Evolutionary conservation across 495 filamentous ascomycete species (phyloP).

Genomic region (Pyronema domesticum): DNA sequence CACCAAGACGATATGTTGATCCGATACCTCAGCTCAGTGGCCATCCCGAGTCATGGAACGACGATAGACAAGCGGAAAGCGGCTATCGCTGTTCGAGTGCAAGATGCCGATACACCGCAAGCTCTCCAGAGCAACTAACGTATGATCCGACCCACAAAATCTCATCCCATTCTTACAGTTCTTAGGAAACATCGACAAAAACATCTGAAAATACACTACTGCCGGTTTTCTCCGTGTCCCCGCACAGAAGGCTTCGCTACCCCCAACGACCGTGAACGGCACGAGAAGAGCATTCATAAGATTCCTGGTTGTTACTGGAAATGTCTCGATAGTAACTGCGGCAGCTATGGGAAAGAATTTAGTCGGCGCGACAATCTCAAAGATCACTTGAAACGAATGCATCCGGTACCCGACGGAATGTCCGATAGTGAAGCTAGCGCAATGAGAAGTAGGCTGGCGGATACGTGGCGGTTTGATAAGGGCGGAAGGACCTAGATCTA

Average conservation of each 20-base stretch:
- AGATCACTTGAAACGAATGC: slow-evolving; percentile 24
- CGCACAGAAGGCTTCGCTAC: slow-evolving; percentile 24
- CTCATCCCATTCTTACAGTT: not conserved
- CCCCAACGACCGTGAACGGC: slow-evolving; percentile 23
- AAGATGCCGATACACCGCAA: slow-evolving; percentile 1
- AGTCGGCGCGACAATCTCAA: slow-evolving; percentile 24
- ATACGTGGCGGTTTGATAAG: slow-evolving; percentile 12
- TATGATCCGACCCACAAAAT: not conserved
- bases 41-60: not conserved
- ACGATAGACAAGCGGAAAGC: not conserved
- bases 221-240: slow-evolving; percentile 15
- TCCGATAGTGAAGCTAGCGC: slow-evolving; percentile 22
- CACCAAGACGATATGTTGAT: not conserved
- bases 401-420: slow-evolving; percentile 20
- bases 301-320: slow-evolving; percentile 25
- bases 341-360: slow-evolving; percentile 24
- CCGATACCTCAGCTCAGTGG: not conserved
- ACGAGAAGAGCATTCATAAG: slow-evolving; percentile 24
- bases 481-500: not conserved
- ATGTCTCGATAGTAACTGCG: slow-evolving; percentile 21
- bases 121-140: slow-evolving; percentile 5
- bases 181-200: slow-evolving; percentile 23
- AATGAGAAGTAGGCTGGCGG: slow-evolving; percentile 20
- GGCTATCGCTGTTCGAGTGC: not conserved
- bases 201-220: slow-evolving; percentile 22